These are phyloP conservation scores for Boletellus ananas DNA, from an alignment of 768 basidiomycete genomes.

Conservation along the genomic window DNA sequence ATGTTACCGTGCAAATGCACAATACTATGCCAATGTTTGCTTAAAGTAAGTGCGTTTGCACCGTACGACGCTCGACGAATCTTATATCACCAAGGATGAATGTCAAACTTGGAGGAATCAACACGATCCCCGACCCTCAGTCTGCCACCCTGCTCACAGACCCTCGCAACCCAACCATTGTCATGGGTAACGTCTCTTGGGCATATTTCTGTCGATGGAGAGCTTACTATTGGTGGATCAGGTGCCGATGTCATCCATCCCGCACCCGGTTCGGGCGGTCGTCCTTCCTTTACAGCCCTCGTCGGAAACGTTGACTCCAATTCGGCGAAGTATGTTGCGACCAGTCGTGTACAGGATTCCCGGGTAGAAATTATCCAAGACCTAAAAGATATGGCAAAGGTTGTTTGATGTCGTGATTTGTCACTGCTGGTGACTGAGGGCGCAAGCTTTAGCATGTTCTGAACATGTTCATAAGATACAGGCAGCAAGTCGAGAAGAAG, in stretches of 20 bases:
- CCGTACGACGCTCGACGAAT: not conserved
- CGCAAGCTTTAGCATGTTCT: conserved; percentile 44
- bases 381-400: conserved; percentile 61
- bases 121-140: conserved; percentile 67
- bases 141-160: conserved; percentile 66
- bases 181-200: conserved; percentile 55
- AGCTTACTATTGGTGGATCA: conserved; percentile 23
- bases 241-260: conserved; percentile 85
- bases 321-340: conserved; percentile 65
- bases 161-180: conserved; percentile 68
- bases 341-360: conserved; percentile 61
- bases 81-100: conserved; percentile 52
- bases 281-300: conserved; percentile 77
- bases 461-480: conserved; percentile 55
- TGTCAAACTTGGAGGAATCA: conserved; percentile 82
- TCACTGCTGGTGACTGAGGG: conserved; percentile 10
- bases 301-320: conserved; percentile 78
- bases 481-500: conserved; percentile 50
- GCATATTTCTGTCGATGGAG: not conserved
- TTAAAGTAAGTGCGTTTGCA: conserved; percentile 54
- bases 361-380: conserved; percentile 77
- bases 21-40: conserved; percentile 79
- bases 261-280: conserved; percentile 71
- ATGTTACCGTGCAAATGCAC: conserved; percentile 62
- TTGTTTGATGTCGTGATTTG: conserved; percentile 15